Conservation (phyloP, 148 eudicot genomes). For the Rhododendron henanense region DNA sequence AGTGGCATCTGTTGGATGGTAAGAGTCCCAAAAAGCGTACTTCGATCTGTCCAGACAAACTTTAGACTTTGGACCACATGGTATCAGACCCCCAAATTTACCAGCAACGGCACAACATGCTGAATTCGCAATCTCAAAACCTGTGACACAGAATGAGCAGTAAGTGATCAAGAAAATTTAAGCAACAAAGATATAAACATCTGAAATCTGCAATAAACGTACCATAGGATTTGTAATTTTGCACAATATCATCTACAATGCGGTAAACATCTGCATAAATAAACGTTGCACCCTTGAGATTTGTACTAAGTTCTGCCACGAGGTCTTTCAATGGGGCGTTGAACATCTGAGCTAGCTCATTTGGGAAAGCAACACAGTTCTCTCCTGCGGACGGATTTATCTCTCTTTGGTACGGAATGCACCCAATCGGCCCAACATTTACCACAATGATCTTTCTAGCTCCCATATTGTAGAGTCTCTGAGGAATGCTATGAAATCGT, state of each 20-base stretch:
- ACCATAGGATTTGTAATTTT: conserved; percentile 61
- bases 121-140: conserved; percentile 59
- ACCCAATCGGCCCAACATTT: conserved; percentile 91
- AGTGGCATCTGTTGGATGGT: conserved; percentile 81
- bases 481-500: conserved; percentile 5
- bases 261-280: conserved; percentile 65
- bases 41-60: conserved; percentile 65
- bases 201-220: neutral
- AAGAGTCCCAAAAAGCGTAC: conserved; percentile 91
- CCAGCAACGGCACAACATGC: conserved; percentile 75
- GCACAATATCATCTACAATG: conserved; percentile 45
- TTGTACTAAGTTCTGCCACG: conserved; percentile 32
- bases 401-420: conserved; percentile 78
- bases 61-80: conserved; percentile 66
- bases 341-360: conserved; percentile 62
- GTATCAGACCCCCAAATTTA: conserved; percentile 62
- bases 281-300: conserved; percentile 47
- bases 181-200: neutral
- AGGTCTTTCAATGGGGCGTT: conserved; percentile 49
- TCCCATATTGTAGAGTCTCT: conserved; percentile 80
- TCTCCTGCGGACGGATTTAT: too few species aligned
- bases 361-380: conserved; percentile 55
- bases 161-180: neutral
- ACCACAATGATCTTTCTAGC: conserved; percentile 69
- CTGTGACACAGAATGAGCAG: conserved; percentile 24